Conservation (phyloP, 2,329 filamentous ascomycete genomes). For the Gnomoniopsis sp. region DNA sequence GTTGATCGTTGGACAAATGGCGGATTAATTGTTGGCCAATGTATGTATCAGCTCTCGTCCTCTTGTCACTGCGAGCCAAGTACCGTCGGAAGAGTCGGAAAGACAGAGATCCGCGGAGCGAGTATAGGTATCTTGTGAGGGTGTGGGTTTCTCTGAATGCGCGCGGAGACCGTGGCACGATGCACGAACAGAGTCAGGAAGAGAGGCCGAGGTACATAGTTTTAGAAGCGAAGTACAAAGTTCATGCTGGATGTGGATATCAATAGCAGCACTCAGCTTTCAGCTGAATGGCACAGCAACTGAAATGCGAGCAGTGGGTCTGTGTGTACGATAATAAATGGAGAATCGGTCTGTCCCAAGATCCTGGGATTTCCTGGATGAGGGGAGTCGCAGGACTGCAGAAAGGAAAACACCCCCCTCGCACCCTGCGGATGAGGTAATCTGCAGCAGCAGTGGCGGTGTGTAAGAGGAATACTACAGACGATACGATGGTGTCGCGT, state of each 20-base stretch:
- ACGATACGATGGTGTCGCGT: constrained; percentile 1
- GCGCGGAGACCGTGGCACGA: background rate
- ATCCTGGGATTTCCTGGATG: background rate
- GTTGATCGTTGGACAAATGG: background rate
- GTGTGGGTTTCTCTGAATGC: background rate
- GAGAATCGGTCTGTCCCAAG: background rate
- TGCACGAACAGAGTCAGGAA: background rate
- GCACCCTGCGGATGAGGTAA: constrained; percentile 10
- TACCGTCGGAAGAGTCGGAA: background rate
- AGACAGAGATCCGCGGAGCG: too few relatives aligned
- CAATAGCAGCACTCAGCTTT: constrained; percentile 2
- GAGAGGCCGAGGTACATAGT: background rate
- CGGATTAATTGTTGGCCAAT: background rate
- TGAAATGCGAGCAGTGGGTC: constrained; percentile 19
- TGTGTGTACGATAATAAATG: background rate
- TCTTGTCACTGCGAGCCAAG: background rate
- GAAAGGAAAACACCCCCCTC: background rate
- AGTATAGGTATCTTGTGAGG: background rate
- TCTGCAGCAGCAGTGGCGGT: constrained; percentile 20
- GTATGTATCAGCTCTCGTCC: constrained; percentile 1
- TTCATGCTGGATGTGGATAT: background rate
- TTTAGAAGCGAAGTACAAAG: background rate
- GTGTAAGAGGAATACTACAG: constrained; percentile 14
- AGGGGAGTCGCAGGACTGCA: background rate
- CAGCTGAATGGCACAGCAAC: constrained; percentile 21